These are phyloP conservation scores for Alternaria panax DNA, from an alignment of 2,329 filamentous ascomycete genomes.

Conservation along the genomic window DNA sequence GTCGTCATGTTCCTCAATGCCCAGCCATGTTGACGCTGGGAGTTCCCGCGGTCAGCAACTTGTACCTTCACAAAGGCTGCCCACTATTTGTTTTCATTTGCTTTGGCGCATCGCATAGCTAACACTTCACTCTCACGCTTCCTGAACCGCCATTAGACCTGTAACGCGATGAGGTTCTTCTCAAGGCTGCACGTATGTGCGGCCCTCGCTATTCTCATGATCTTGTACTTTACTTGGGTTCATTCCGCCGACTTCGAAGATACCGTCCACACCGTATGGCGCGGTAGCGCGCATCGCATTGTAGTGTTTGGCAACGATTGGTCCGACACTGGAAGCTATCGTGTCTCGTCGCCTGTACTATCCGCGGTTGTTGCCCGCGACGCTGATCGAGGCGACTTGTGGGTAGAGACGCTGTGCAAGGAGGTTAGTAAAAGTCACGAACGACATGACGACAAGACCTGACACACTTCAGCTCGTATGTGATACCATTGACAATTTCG, in stretches of 20 bases:
- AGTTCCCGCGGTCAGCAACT: constrained; percentile 5
- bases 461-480: constrained; percentile 44
- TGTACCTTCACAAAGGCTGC: constrained; percentile 27
- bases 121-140: not conserved
- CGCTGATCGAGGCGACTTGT: constrained; percentile 40
- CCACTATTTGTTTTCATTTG: constrained; percentile 15
- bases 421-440: constrained; percentile 40
- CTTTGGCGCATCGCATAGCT: constrained; percentile 1
- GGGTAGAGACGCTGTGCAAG: constrained; percentile 49
- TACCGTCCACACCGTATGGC: constrained; percentile 40
- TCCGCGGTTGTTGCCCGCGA: constrained; percentile 34
- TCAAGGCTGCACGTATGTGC: constrained; percentile 41
- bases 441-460: constrained; percentile 18
- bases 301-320: constrained; percentile 52
- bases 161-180: constrained; percentile 39
- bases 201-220: constrained; percentile 30
- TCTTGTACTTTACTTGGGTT: constrained; percentile 44
- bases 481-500: constrained; percentile 49
- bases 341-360: constrained; percentile 39
- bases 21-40: constrained; percentile 25
- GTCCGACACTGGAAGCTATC: constrained; percentile 49
- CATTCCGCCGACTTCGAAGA: constrained; percentile 36
- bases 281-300: constrained; percentile 38
- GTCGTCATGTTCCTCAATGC: constrained; percentile 32
- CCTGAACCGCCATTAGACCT: not conserved